phyloP scores from a whole-genome alignment of 2,329 filamentous ascomycete genomes.

The Verticillium zaregamsianum region DNA sequence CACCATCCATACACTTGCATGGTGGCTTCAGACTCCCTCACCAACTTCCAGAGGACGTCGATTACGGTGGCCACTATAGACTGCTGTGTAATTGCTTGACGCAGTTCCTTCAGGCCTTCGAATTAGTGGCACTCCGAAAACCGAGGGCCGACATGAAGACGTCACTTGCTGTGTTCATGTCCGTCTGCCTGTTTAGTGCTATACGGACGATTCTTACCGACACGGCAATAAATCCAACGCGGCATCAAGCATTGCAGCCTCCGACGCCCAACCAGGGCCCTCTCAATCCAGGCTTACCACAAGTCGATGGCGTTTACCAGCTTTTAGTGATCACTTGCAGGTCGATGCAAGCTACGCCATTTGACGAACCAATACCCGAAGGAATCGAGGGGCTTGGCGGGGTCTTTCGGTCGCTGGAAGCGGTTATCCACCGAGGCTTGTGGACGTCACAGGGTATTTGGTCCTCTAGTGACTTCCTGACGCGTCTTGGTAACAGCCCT shows the following conservation, averaged over 20 bases:
- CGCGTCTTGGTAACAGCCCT: conserved; percentile 41
- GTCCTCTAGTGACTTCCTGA: conserved; percentile 46
- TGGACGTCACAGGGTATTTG: conserved; percentile 43
- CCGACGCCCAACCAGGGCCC: conserved; percentile 5
- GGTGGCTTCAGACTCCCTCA: conserved; percentile 15
- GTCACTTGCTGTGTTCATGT: conserved; percentile 49
- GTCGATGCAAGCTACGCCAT: conserved; percentile 35
- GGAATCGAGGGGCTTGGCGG: background rate
- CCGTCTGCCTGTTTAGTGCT: conserved; percentile 56
- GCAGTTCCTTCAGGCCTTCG: conserved; percentile 50
- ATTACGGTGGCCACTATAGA: conserved; percentile 42
- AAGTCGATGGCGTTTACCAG: conserved; percentile 35
- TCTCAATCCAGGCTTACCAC: conserved; percentile 2
- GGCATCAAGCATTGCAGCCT: conserved; percentile 8
- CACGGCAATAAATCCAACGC: conserved; percentile 26
- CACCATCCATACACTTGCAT: conserved; percentile 36
- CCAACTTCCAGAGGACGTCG: conserved; percentile 33
- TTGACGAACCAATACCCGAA: conserved; percentile 34
- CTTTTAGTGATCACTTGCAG: conserved; percentile 45
- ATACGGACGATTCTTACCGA: conserved; percentile 48
- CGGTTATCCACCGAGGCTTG: conserved; percentile 10
- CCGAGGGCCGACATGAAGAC: conserved; percentile 34
- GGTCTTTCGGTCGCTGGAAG: background rate
- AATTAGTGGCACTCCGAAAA: conserved; percentile 35
- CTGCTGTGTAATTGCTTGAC: conserved; percentile 46